phyloP scores from a whole-genome alignment of 2,329 filamentous ascomycete genomes.

The Sporothrix inflata region DNA sequence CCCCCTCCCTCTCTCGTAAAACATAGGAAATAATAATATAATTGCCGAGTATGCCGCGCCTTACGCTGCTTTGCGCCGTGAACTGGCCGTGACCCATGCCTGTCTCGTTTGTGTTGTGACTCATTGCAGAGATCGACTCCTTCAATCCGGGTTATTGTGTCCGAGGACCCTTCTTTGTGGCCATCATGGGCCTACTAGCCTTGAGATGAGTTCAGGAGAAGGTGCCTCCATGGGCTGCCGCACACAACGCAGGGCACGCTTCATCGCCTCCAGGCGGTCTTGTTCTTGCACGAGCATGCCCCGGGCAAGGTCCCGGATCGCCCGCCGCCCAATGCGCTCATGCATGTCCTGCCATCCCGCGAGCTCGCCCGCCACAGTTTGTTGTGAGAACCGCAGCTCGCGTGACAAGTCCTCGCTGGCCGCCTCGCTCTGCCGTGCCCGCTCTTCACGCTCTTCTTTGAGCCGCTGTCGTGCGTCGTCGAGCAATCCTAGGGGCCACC shows the following conservation, averaged over 20 bases:
- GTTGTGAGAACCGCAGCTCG: conserved; percentile 89
- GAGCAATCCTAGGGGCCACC: conserved; percentile 79
- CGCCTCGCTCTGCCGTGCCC: conserved; percentile 68
- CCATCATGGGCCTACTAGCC: not conserved
- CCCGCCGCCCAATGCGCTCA: conserved; percentile 73
- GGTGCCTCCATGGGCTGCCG: conserved; percentile 34
- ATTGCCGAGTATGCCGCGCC: conserved; percentile 10
- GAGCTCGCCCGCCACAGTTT: conserved; percentile 87
- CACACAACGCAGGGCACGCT: conserved; percentile 72
- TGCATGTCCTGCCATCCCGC: conserved; percentile 94
- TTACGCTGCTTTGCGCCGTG: not conserved
- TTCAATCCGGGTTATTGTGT: not conserved
- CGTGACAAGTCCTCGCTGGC: conserved; percentile 76
- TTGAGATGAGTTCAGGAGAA: not conserved
- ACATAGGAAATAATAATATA: conserved; percentile 1
- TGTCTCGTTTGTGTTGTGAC: not conserved
- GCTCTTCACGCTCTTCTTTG: conserved; percentile 82
- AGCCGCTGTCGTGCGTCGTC: conserved; percentile 85
- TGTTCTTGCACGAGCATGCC: conserved; percentile 80
- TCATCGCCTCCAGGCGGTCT: conserved; percentile 78
- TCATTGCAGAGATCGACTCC: not conserved
- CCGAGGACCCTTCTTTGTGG: not conserved
- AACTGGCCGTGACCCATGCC: not conserved
- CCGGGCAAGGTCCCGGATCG: conserved; percentile 74
- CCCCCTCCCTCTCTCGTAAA: not conserved